A percentile compares a stretch with the other conserved stretches of the same genome.
phyloP scores from a whole-genome alignment of 2,329 filamentous ascomycete genomes.

The Colletotrichum kahawae region DNA sequence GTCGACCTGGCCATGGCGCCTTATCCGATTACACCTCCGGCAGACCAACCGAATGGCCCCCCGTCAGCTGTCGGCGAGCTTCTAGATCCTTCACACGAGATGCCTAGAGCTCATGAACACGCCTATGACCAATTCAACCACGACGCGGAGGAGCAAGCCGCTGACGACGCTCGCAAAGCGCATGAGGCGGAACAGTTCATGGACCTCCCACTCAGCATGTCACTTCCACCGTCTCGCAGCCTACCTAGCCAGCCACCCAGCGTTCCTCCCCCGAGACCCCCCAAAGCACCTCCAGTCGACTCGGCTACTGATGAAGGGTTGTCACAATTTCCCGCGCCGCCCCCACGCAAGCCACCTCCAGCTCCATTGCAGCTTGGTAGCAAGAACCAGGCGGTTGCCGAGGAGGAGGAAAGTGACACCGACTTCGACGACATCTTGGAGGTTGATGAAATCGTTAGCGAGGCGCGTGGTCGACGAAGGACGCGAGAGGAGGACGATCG shows the following conservation, averaged over 20 bases:
- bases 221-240: slow-evolving; percentile 61
- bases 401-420: slow-evolving; percentile 74
- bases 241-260: slow-evolving; percentile 57
- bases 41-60: slow-evolving; percentile 48
- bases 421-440: slow-evolving; percentile 84
- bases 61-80: slow-evolving; percentile 54
- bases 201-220: slow-evolving; percentile 55
- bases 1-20: slow-evolving; percentile 64
- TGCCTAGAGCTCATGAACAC: slow-evolving; percentile 67
- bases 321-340: slow-evolving; percentile 61
- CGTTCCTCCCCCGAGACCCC: slow-evolving; percentile 57
- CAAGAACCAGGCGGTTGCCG: slow-evolving; percentile 39
- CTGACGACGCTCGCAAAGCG: slow-evolving; percentile 50
- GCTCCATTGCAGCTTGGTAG: slow-evolving; percentile 78
- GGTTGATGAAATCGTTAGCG: slow-evolving; percentile 65
- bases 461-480: slow-evolving; percentile 76
- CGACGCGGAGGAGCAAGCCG: slow-evolving; percentile 56
- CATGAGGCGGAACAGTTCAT: slow-evolving; percentile 45
- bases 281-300: slow-evolving; percentile 37
- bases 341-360: slow-evolving; percentile 81
- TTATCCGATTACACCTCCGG: slow-evolving; percentile 69
- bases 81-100: slow-evolving; percentile 60
- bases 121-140: slow-evolving; percentile 61
- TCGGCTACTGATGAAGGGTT: slow-evolving; percentile 51
- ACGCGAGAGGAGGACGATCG: slow-evolving; percentile 88